phyloP scores from a whole-genome alignment of 1,284 basidiomycete species.

The Polyporus tsugae region DNA sequence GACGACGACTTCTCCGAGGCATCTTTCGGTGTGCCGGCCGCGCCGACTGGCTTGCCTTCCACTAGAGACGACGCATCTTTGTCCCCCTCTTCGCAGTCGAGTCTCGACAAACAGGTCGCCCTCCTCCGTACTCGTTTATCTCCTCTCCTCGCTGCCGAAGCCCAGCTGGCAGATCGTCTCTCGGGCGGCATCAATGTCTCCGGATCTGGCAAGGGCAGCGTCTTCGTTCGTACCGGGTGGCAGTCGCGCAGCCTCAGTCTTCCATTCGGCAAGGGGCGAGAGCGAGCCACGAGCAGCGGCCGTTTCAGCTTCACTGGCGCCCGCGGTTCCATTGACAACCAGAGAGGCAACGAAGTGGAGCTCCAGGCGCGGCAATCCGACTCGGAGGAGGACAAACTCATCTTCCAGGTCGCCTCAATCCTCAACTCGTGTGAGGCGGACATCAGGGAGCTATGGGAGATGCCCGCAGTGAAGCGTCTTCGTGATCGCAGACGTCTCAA shows the following conservation, averaged over 20 bases:
- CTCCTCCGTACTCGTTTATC: conserved; percentile 65
- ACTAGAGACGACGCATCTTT: conserved; percentile 34
- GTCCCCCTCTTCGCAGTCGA: conserved; percentile 33
- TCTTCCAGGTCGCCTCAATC: conserved; percentile 67
- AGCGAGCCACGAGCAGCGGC: conserved; percentile 35
- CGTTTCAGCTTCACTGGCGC: conserved; percentile 39
- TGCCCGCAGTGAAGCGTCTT: conserved; percentile 70
- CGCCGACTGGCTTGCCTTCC: conserved; percentile 12
- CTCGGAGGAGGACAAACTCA: conserved; percentile 57
- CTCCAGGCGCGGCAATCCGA: conserved; percentile 34
- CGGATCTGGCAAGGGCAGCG: conserved; percentile 74
- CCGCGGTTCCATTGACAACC: conserved; percentile 35
- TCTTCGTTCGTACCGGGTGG: conserved; percentile 83
- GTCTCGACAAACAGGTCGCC: conserved; percentile 49
- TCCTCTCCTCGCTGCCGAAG: conserved; percentile 67
- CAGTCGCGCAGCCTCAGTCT: conserved; percentile 67
- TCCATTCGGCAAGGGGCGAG: conserved; percentile 36
- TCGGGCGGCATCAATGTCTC: conserved; percentile 76
- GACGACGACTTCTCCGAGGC: conserved; percentile 28
- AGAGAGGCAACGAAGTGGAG: conserved; percentile 26
- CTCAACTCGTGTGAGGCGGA: conserved; percentile 66
- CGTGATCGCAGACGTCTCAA: conserved; percentile 74
- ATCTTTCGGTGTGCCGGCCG: conserved; percentile 11
- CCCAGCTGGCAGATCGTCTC: conserved; percentile 70
- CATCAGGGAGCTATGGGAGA: conserved; percentile 73